Percentiles rank a stretch among this genome's conserved stretches.
These are phyloP conservation scores for Lecanicillium sp. DNA, from an alignment of 2,329 filamentous ascomycete genomes.

Conservation along the genomic window DNA sequence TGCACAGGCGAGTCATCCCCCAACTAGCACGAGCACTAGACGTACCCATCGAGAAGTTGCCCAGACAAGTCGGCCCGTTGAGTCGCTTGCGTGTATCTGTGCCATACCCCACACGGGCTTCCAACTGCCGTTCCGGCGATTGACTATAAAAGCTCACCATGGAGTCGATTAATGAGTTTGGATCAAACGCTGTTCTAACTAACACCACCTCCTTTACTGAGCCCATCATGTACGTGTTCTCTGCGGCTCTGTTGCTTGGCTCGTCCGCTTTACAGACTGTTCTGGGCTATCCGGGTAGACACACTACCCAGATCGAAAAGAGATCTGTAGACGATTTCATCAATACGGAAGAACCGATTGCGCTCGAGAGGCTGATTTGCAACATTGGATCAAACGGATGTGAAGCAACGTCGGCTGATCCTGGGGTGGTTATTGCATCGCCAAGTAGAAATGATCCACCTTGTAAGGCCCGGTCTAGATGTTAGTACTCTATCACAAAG, in stretches of 20 bases:
- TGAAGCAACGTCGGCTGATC: slow-evolving; percentile 34
- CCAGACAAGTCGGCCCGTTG: neutral
- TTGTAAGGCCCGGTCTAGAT: slow-evolving; percentile 32
- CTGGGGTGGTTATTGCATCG: slow-evolving; percentile 48
- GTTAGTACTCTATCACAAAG: neutral
- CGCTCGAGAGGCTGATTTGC: slow-evolving; percentile 43
- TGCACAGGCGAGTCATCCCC: too few relatives aligned
- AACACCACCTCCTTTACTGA: slow-evolving; percentile 17
- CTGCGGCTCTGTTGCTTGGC: slow-evolving; percentile 42
- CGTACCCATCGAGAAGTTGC: too few relatives aligned
- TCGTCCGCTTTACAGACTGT: slow-evolving; percentile 42
- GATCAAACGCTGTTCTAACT: too few relatives aligned
- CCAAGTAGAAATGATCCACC: slow-evolving; percentile 45
- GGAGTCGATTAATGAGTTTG: slow-evolving; percentile 1
- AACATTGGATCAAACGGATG: slow-evolving; percentile 51
- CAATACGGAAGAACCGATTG: slow-evolving; percentile 40
- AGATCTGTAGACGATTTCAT: slow-evolving; percentile 44
- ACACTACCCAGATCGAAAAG: slow-evolving; percentile 20
- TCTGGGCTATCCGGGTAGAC: slow-evolving; percentile 33
- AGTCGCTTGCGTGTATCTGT: neutral
- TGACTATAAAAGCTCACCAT: neutral
- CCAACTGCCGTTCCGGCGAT: neutral
- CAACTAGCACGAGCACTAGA: too few relatives aligned
- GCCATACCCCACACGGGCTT: neutral
- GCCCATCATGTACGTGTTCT: slow-evolving; percentile 42